phyloP scores from a whole-genome alignment of 805 yeast species.

The Babjeviella inositovora region DNA sequence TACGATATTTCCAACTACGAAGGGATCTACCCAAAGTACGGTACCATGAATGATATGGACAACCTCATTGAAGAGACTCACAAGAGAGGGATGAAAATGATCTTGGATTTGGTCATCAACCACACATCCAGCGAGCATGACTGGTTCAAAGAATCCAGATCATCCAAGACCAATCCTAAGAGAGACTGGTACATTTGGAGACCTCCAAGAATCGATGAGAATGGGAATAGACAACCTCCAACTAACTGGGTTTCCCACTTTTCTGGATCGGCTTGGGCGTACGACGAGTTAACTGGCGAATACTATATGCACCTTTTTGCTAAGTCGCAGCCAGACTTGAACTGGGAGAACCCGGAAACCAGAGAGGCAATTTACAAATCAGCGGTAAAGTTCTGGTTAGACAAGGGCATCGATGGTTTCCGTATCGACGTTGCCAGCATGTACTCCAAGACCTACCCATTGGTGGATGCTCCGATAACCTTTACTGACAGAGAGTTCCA shows the following conservation, averaged over 20 bases:
- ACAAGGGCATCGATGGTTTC: slow-evolving; percentile 22
- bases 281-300: slow-evolving; percentile 19
- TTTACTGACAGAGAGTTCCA: slow-evolving; percentile 15
- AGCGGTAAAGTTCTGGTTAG: slow-evolving; percentile 19
- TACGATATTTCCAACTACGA: slow-evolving; percentile 20
- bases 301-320: slow-evolving; percentile 21
- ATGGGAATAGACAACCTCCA: slow-evolving; percentile 22
- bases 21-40: slow-evolving; percentile 16
- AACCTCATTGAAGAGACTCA: slow-evolving; percentile 14
- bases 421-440: slow-evolving; percentile 22
- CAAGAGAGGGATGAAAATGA: slow-evolving; percentile 16
- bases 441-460: slow-evolving; percentile 18
- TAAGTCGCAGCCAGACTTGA: slow-evolving; percentile 19
- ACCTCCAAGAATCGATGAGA: slow-evolving; percentile 14
- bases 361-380: neutral
- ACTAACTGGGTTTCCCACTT: slow-evolving; percentile 21
- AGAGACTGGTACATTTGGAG: slow-evolving; percentile 26
- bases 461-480: slow-evolving; percentile 18
- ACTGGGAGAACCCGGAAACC: slow-evolving; percentile 19
- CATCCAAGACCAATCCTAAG: slow-evolving; percentile 17
- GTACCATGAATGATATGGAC: slow-evolving; percentile 20
- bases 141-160: slow-evolving; percentile 21
- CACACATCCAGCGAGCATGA: slow-evolving; percentile 19
- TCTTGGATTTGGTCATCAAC: slow-evolving; percentile 21
- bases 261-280: slow-evolving; percentile 21